Base-by-base conservation (phyloP, 371 early-diverging fungal genomes). In the Zopfochytrium polystomum region DNA sequence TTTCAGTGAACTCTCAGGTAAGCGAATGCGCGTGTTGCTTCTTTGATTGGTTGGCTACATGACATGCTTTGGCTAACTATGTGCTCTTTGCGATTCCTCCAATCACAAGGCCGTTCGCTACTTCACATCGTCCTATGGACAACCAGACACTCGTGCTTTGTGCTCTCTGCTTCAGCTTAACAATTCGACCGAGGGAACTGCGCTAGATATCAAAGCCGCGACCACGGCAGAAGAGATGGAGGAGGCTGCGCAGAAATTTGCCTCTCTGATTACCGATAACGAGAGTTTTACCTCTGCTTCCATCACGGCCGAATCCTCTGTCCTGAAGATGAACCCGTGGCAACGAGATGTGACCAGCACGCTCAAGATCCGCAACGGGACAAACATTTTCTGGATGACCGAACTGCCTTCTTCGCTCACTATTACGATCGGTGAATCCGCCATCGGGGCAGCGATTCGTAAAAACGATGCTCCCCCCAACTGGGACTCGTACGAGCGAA, bases 101-200 rank as follows among this genome's bases (percentile, higher is more conserved):
- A n/a, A n/a, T n/a, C n/a, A n/a, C n/a, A n/a, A n/a, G n/a, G n/a
- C n/a, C n/a, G n/a, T n/a, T n/a, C n/a, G n/a, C n/a, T n/a, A n/a
- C n/a, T n/a, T n/a, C n/a, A 58, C 63, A 31, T 55, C 57, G 0
- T 20, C 57, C 22, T 55, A 44, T 50, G 54, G 62, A 5, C 31
- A 49, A 20, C 57, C 69, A 0, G 66, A 69, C 50, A 69, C 69
- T 0, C 42, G 69, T 13, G 69, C 62, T 11, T 33, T 69, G 29
- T 66, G 55, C 2, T 48, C 57, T 0, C 35, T 69, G 26, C 65
- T 69, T 15, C 69, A 69, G 50, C 43, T 63, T 3, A 58, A 65
- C 30, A 65, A 63, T 0, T 13, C 55, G 4, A 42, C 29, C 3
- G 45, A 31, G 25, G 2, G 2, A 2, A 2, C 29, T 4, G 46